phyloP scores from a whole-genome alignment of 2,329 filamentous ascomycete species.

The Penicillium brasilianum region DNA sequence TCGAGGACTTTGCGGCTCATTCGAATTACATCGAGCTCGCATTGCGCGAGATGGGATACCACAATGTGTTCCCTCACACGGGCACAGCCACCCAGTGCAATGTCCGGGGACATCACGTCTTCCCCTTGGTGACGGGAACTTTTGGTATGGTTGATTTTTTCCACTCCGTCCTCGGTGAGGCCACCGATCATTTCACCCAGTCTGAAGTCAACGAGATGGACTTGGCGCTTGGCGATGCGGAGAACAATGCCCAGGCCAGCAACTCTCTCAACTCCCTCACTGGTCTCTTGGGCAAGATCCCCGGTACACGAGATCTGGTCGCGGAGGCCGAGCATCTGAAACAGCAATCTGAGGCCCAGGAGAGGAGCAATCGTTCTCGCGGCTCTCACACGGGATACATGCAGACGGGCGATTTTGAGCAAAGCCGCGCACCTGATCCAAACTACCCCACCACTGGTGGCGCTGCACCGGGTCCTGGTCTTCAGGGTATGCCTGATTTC shows the following conservation, averaged over 20 bases:
- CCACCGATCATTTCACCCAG: conserved; percentile 82
- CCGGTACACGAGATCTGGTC: conserved; percentile 71
- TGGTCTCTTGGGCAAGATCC: conserved; percentile 75
- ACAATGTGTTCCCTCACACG: conserved; percentile 74
- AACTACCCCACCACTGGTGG: conserved; percentile 50
- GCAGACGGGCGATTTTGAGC: conserved; percentile 27
- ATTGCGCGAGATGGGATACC: conserved; percentile 72
- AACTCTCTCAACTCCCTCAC: conserved; percentile 66
- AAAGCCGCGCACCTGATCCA: conserved; percentile 45
- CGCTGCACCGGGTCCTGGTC: conserved; percentile 35
- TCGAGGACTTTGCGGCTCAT: conserved; percentile 80
- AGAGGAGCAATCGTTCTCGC: conserved; percentile 60
- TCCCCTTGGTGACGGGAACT: conserved; percentile 71
- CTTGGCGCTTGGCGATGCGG: conserved; percentile 71
- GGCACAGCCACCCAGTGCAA: conserved; percentile 70
- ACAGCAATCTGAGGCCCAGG: conserved; percentile 65
- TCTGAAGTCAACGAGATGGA: conserved; percentile 84
- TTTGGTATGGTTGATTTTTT: conserved; percentile 86
- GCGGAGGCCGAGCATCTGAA: conserved; percentile 69
- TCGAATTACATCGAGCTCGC: conserved; percentile 83
- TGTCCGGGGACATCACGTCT: conserved; percentile 69
- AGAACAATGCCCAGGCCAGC: conserved; percentile 53
- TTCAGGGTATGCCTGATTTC: conserved; percentile 73
- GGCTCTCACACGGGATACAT: conserved; percentile 38
- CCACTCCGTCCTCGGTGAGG: conserved; percentile 77